Evolutionary conservation across 2,329 filamentous ascomycete species (phyloP), one percentile per base, ranked within the genome.

Genomic region (Hymenoscyphus occultus): DNA sequence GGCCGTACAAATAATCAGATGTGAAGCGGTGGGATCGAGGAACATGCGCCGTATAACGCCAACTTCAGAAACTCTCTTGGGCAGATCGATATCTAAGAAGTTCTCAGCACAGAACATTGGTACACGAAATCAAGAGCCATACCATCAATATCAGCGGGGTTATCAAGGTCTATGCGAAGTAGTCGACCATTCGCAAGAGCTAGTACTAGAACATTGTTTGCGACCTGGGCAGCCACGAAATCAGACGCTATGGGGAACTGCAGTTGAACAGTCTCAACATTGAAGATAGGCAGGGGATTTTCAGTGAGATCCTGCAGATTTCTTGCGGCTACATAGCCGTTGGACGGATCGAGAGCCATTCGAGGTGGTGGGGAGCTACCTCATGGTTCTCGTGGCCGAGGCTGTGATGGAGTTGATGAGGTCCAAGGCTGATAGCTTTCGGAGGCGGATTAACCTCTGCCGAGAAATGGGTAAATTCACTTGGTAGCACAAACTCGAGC

Each of bases 21-120:
- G 95, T 5, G 93, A 97, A 35, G 95, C 95, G 12, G 94, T 97
- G 35, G 95, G 94, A 75, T 99, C 95, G 9, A 99, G 90, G 80
- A 99, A 99, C 86, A 99, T 92, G 80, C 91, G 92, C 71, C 91
- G 89, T 74, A 99, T 98, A 61, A 97, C 86, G 71, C 95, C 95
- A 66, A 95, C 86, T 77, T 99, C 94, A 45, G 92, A 90, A 16
- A 92, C 87, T 74, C 94, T 95, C 80, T 96, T 97, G 45, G 95
- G 95, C 7, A 99, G 86, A 77, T 99, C 95, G 77, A 99, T 97
- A 78, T 99, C 94, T 96, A 72, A 10, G 62, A 45, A 10, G 51
- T 16, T 31, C 56, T 69, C 39, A 69, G 64, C 54, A 48, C 32
- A 4, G 14, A 42, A 40, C 14, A 14, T 5, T 32, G 16, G 19